Base-by-base conservation (phyloP, 805 yeast genomes). In the Candida michaelii region DNA sequence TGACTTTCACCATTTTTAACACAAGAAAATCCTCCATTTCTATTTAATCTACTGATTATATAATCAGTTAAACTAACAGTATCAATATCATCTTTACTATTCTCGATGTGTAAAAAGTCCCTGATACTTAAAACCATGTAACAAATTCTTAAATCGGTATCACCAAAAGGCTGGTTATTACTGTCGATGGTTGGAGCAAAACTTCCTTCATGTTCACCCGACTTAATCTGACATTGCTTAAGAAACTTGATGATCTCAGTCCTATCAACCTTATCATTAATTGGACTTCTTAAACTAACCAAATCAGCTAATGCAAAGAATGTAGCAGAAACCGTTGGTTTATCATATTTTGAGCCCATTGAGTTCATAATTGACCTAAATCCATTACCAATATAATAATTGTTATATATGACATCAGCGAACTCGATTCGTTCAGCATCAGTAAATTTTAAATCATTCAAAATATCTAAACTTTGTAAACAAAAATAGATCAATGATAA, bases 1-100 rank as follows among this genome's bases (percentile, higher is more conserved):
- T 91, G 97, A 2, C 89, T 71, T 59, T 91, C 99, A 11, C 69
- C 63, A 29, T 57, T 55, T 3, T 65, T 60, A 6, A 47, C 34
- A 17, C 76, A 74, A 4, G 90, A 85, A 35, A 87, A 62, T 0
- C 96, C 97, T 1, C 97, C 97, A 53, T 76, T 80, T 50, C 62
- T 73, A 42, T 55, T 59, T 19, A 63, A 44, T 30, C 67, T 44
- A 6, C 36, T 42, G 3, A 56, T 30, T 5, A 71, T 50, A 55
- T 71, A 80, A 0, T 46, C 43, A 3, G 57, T 56, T 23, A 85
- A 54, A 3, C 45, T 47, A 0, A 53, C 65, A 0, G 66, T 48
- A 49, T 84, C 69, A 24, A 84, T 68, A 45, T 71, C 79, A 35
- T 54, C 15, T 0, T 63, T 65, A 2, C 2, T 8, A 6, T 40